These are phyloP conservation scores for Azolla pinnata DNA, from an alignment of 75 land plant genomes.

Conservation along the genomic window DNA sequence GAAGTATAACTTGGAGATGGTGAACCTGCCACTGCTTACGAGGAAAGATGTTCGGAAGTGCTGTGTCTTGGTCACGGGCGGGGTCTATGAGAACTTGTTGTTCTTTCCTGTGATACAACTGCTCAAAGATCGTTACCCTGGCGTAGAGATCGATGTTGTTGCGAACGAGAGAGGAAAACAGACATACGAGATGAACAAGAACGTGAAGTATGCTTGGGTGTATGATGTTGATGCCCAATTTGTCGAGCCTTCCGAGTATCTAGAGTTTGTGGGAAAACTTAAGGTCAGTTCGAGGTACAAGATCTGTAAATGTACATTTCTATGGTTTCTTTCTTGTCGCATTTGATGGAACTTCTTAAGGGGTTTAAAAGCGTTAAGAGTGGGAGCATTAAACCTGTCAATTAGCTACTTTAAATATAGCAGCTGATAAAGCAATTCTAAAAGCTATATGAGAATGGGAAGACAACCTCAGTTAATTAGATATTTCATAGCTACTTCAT, in stretches of 20 bases:
- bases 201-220: slow-evolving; percentile 63
- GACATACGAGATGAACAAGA: slow-evolving; percentile 77
- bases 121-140: slow-evolving; percentile 69
- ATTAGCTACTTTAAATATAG: too few species aligned
- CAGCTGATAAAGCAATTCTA: too few species aligned
- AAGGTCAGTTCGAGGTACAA: slow-evolving; percentile 45
- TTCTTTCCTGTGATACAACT: slow-evolving; percentile 80
- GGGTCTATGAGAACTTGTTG: slow-evolving; percentile 77
- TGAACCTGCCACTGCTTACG: slow-evolving; percentile 37
- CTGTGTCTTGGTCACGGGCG: slow-evolving; percentile 67
- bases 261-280: slow-evolving; percentile 53
- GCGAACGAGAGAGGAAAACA: slow-evolving; percentile 69
- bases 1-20: slow-evolving; percentile 51
- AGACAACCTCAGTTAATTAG: too few species aligned
- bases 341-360: too few species aligned
- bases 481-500: too few species aligned
- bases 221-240: slow-evolving; percentile 51
- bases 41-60: slow-evolving; percentile 50
- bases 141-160: slow-evolving; percentile 66
- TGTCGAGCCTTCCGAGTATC: slow-evolving; percentile 55
- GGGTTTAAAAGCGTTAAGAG: too few species aligned
- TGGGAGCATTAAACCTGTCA: too few species aligned
- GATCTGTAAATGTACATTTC: too few species aligned
- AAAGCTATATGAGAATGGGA: too few species aligned
- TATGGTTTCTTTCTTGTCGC: too few species aligned